Percentiles rank a stretch among this genome's conserved stretches.
Conservation (phyloP, 106 monocot species). For the Phalaenopsis equestris region DNA sequence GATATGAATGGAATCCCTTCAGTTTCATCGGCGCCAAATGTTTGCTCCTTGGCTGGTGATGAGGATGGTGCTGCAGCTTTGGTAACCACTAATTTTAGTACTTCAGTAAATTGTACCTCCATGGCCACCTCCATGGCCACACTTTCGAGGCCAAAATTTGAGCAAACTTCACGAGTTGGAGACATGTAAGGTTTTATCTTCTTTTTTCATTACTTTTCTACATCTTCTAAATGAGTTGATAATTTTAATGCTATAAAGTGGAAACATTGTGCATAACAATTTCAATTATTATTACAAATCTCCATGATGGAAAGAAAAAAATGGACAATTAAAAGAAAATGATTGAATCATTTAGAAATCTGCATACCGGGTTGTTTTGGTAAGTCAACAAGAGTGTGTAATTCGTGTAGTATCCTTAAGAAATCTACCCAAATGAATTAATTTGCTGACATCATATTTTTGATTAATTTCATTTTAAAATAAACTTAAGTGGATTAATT, state of each 20-base stretch:
- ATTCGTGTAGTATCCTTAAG: not conserved
- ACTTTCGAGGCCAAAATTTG: conserved; percentile 19
- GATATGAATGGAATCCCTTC: conserved; percentile 1
- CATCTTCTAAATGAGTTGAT: not conserved
- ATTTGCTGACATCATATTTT: not conserved
- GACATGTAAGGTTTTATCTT: conserved; percentile 36
- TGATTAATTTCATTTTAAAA: not conserved
- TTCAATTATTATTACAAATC: not conserved
- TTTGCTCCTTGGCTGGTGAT: not conserved
- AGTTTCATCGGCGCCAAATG: conserved; percentile 3
- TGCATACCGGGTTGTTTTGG: not conserved
- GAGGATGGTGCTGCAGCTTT: not conserved
- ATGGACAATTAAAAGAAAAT: too few species aligned
- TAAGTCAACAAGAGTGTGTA: not conserved
- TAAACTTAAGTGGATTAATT: not conserved
- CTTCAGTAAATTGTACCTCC: not conserved
- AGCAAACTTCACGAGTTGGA: conserved; percentile 19
- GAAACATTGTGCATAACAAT: not conserved
- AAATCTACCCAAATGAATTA: not conserved
- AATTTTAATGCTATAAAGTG: not conserved
- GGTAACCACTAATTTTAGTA: not conserved
- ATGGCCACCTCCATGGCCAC: conserved; percentile 7
- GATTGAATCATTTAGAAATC: not conserved
- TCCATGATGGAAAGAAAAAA: too few species aligned
- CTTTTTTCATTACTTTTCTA: not conserved